phyloP scores from a whole-genome alignment of 495 filamentous ascomycete genomes.

The Podospora conica region DNA sequence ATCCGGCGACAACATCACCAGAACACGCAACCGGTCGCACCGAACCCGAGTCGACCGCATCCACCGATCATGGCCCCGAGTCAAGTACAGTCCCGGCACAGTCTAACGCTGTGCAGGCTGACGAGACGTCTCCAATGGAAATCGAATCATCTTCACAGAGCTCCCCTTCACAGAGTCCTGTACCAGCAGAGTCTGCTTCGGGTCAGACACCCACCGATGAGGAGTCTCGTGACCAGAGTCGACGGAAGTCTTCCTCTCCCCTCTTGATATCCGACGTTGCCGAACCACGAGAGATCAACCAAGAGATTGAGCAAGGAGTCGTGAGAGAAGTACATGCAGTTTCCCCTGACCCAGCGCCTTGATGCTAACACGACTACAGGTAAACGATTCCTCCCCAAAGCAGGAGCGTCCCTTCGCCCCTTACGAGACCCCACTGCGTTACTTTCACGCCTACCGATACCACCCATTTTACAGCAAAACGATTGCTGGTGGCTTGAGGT shows the following conservation, averaged over 20 bases:
- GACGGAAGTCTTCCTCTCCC: neutral
- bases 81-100: neutral
- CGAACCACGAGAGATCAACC: slow-evolving; percentile 21
- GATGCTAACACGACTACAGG: slow-evolving; percentile 18
- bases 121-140: neutral
- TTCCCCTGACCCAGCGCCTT: slow-evolving; percentile 5
- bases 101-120: neutral
- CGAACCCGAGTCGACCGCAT: neutral
- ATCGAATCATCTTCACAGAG: neutral
- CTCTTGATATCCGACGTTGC: slow-evolving; percentile 25
- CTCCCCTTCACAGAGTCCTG: neutral
- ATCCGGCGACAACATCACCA: neutral
- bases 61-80: neutral
- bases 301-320: slow-evolving; percentile 23
- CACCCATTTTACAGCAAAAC: slow-evolving; percentile 66
- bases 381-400: neutral
- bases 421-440: slow-evolving; percentile 75
- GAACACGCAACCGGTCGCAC: neutral
- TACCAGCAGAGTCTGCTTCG: neutral
- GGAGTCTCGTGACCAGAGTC: neutral
- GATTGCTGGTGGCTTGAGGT: slow-evolving; percentile 72
- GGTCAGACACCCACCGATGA: neutral
- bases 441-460: slow-evolving; percentile 83
- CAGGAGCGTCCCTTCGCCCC: slow-evolving; percentile 47
- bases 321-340: slow-evolving; percentile 34